These are phyloP conservation scores for Heracleum sosnowskyi DNA, from an alignment of 129 eudicot species.

Conservation along the genomic window DNA sequence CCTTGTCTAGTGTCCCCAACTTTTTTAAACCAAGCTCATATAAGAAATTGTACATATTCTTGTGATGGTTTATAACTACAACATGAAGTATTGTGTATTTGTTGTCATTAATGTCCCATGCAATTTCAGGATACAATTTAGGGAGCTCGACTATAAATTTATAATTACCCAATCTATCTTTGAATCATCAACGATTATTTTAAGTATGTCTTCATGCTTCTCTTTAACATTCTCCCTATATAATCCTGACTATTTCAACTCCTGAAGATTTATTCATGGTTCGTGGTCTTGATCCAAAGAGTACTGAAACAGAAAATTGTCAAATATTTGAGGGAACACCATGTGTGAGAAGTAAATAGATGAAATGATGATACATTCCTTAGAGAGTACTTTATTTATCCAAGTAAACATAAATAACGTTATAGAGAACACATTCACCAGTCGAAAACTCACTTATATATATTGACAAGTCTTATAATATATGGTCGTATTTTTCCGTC, in stretches of 20 bases:
- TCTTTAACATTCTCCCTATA: background rate
- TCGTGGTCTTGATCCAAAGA: background rate
- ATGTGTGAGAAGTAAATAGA: background rate
- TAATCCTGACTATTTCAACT: background rate
- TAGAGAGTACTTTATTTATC: no score
- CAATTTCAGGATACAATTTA: constrained; percentile 21
- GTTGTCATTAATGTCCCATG: constrained; percentile 14
- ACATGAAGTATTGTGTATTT: background rate
- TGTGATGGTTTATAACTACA: background rate
- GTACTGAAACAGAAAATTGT: background rate
- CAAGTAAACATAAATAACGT: background rate
- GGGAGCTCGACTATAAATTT: constrained; percentile 19
- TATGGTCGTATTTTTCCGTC: background rate
- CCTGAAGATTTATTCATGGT: background rate
- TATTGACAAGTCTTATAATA: background rate
- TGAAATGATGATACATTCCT: background rate
- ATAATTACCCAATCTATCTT: constrained; percentile 16
- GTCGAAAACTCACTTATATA: constrained; percentile 10
- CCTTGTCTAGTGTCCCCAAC: background rate
- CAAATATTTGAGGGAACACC: background rate
- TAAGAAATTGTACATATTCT: background rate
- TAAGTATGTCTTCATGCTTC: background rate
- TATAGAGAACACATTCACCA: background rate
- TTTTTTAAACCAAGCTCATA: background rate
- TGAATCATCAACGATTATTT: background rate